phyloP scores from a whole-genome alignment of 1,284 basidiomycete species.

The Chalciporus piperatoides region DNA sequence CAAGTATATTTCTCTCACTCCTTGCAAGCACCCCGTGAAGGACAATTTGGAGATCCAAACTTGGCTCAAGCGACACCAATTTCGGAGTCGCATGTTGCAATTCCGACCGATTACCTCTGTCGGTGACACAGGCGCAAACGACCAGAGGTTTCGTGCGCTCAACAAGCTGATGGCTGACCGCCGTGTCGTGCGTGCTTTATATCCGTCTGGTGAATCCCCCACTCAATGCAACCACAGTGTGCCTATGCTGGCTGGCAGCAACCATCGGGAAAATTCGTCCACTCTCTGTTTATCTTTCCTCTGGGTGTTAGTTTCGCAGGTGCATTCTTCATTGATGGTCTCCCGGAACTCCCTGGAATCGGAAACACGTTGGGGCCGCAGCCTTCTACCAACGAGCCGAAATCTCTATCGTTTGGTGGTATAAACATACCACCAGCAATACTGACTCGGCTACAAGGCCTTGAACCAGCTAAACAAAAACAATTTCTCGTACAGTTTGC shows the following conservation, averaged over 20 bases:
- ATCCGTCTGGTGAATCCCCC: neutral
- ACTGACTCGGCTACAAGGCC: conserved; percentile 20
- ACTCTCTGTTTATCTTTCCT: conserved; percentile 53
- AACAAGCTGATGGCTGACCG: conserved; percentile 40
- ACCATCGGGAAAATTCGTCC: conserved; percentile 40
- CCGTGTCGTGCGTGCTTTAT: conserved; percentile 40
- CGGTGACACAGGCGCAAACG: conserved; percentile 36
- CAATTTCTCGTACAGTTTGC: conserved; percentile 18
- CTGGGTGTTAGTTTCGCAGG: conserved; percentile 38
- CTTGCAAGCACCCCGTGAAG: conserved; percentile 43
- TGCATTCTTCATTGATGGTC: conserved; percentile 54
- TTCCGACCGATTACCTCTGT: conserved; percentile 28
- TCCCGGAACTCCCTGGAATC: conserved; percentile 47
- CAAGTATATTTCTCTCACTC: conserved; percentile 38
- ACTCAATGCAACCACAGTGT: conserved; percentile 41
- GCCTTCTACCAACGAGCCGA: conserved; percentile 23
- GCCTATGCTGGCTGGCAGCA: conserved; percentile 53
- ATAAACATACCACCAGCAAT: conserved; percentile 13
- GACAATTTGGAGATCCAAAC: conserved; percentile 38
- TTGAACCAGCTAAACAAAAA: conserved; percentile 27
- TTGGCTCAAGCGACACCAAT: conserved; percentile 46
- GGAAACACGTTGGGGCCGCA: conserved; percentile 16
- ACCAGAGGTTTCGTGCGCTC: conserved; percentile 39
- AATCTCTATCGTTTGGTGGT: neutral
- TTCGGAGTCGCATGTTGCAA: conserved; percentile 33